Percentiles rank a stretch among this genome's conserved stretches.
These are phyloP conservation scores for Metarhizium robertsii DNA, from an alignment of 2,329 filamentous ascomycete species.

Conservation along the genomic window DNA sequence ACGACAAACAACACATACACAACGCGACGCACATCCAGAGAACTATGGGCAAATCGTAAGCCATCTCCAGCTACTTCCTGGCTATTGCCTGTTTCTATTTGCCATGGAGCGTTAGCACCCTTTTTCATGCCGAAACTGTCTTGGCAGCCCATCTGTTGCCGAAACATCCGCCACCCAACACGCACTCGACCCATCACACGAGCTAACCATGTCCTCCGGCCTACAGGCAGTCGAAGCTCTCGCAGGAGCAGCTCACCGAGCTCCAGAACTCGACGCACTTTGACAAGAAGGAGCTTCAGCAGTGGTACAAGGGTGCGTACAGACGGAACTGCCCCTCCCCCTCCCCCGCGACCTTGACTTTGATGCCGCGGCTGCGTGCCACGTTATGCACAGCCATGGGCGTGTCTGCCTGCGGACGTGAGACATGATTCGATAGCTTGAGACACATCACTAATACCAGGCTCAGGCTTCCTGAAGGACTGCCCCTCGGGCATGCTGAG, in stretches of 20 bases:
- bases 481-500: slow-evolving; percentile 94
- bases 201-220: slow-evolving; percentile 12
- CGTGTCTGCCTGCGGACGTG: neutral
- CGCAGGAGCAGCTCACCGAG: slow-evolving; percentile 88
- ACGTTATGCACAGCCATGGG: neutral
- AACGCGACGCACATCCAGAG: neutral
- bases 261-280: slow-evolving; percentile 97
- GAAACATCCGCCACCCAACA: neutral
- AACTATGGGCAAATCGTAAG: slow-evolving; percentile 10
- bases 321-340: neutral
- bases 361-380: neutral
- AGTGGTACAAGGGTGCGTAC: slow-evolving; percentile 92
- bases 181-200: neutral
- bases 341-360: neutral
- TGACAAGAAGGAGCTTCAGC: slow-evolving; percentile 98
- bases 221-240: slow-evolving; percentile 91
- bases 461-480: slow-evolving; percentile 88
- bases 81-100: neutral
- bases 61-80: neutral
- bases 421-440: neutral
- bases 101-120: neutral
- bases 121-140: neutral
- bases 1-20: no score
- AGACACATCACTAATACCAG: neutral
- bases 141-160: neutral